Evolutionary conservation across 2,329 filamentous ascomycete species (phyloP).

Genomic region (Trichophyton equinum): DNA sequence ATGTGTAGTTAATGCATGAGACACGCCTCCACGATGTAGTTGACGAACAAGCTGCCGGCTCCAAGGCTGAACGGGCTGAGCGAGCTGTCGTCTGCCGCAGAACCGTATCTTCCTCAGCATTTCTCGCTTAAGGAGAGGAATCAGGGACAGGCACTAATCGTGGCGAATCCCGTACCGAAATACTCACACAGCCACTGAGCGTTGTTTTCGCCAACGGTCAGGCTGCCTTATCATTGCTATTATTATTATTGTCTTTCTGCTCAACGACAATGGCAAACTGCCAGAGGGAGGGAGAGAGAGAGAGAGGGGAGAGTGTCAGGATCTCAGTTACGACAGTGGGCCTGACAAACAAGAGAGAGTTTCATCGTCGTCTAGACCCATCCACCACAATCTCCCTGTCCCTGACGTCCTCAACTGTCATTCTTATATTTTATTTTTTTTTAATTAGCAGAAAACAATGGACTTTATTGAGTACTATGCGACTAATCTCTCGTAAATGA

Average conservation of each 20-base stretch:
- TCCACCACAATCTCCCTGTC: neutral
- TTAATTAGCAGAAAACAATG: neutral
- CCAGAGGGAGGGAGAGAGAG: neutral
- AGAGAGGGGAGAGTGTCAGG: neutral
- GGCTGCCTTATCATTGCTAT: too few species aligned
- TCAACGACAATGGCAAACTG: neutral
- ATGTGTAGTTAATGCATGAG: neutral
- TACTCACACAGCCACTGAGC: neutral
- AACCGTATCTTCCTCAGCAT: neutral
- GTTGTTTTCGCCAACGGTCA: neutral
- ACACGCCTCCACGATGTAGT: neutral
- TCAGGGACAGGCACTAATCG: neutral
- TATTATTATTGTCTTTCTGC: neutral
- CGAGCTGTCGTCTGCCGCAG: neutral
- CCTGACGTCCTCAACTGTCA: neutral
- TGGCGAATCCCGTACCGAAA: neutral
- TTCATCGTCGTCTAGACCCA: neutral
- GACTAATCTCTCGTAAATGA: neutral
- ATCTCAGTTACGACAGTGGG: neutral
- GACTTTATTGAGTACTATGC: neutral
- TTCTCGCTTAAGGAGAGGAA: neutral
- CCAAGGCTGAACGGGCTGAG: neutral
- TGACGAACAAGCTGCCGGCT: neutral
- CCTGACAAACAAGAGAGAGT: neutral
- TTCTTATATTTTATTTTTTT: neutral